Evolutionary conservation across 2,329 filamentous ascomycete species (phyloP).

Genomic region (Penicillium sp.): DNA sequence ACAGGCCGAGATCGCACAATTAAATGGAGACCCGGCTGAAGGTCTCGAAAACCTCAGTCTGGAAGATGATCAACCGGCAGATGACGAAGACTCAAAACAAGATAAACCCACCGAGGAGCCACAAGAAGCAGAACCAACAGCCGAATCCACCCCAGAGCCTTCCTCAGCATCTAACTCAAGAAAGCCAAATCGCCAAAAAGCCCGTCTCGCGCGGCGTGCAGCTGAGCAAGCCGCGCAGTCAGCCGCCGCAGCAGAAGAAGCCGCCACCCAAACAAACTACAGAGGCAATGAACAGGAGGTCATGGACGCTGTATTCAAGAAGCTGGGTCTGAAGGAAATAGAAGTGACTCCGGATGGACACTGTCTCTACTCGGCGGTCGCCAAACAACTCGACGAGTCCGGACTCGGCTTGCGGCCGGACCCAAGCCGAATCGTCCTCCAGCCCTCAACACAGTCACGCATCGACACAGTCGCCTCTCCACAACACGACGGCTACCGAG

Average conservation of each 20-base stretch:
- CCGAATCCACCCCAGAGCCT: conserved; percentile 9
- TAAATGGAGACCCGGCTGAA: conserved; percentile 41
- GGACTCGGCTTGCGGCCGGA: conserved; percentile 41
- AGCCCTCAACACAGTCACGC: conserved; percentile 32
- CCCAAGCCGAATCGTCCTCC: conserved; percentile 35
- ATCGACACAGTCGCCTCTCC: conserved; percentile 37
- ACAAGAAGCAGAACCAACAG: conserved; percentile 3
- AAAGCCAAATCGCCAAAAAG: conserved; percentile 90
- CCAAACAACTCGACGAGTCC: conserved; percentile 70
- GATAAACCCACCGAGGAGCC: conserved; percentile 6
- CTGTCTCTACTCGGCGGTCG: conserved; percentile 89
- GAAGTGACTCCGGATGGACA: conserved; percentile 89
- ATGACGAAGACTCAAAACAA: conserved; percentile 15
- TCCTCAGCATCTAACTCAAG: conserved; percentile 43
- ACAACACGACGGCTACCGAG: conserved; percentile 58
- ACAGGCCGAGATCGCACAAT: conserved; percentile 49
- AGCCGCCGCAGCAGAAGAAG: conserved; percentile 70
- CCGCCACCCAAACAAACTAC: conserved; percentile 69
- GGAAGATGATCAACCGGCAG: conserved; percentile 25
- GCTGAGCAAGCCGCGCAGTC: conserved; percentile 75
- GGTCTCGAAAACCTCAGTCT: conserved; percentile 37
- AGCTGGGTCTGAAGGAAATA: conserved; percentile 67
- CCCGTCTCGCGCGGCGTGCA: conserved; percentile 81
- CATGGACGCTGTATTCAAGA: conserved; percentile 68
- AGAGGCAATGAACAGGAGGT: conserved; percentile 67